These are phyloP conservation scores for Beauveria varroae DNA, from an alignment of 2,329 filamentous ascomycete genomes.

Conservation along the genomic window DNA sequence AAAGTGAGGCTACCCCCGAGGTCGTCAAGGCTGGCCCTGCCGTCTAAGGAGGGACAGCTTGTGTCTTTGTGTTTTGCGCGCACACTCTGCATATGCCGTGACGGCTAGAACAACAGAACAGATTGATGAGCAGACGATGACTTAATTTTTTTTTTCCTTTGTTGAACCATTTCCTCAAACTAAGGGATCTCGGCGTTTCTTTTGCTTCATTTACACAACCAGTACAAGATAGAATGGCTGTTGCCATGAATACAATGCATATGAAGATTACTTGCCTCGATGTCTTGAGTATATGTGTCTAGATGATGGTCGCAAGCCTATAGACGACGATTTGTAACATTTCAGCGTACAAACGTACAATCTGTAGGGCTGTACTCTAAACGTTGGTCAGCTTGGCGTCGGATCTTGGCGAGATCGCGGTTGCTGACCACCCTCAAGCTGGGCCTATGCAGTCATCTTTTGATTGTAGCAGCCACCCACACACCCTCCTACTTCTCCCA, in stretches of 20 bases:
- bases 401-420: not conserved
- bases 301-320: too few relatives aligned
- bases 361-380: too few relatives aligned
- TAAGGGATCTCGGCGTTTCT: slow-evolving; percentile 6
- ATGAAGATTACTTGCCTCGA: not conserved
- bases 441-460: not conserved
- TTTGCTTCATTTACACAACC: slow-evolving; percentile 8
- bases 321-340: too few relatives aligned
- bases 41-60: slow-evolving; percentile 20
- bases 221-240: slow-evolving; percentile 10
- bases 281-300: not conserved
- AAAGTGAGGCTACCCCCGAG: slow-evolving; percentile 71
- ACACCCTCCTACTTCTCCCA: not conserved
- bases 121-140: slow-evolving; percentile 8
- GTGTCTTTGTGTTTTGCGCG: not conserved
- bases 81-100: slow-evolving; percentile 7
- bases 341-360: too few relatives aligned
- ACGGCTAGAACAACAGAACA: slow-evolving; percentile 11
- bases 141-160: not conserved
- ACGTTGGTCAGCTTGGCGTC: not conserved
- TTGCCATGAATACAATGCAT: slow-evolving; percentile 7
- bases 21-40: slow-evolving; percentile 61
- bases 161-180: slow-evolving; percentile 3
- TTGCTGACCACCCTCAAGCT: not conserved
- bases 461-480: not conserved